phyloP scores from a whole-genome alignment of 1,284 basidiomycete genomes.

The Takashimella koratensis region DNA sequence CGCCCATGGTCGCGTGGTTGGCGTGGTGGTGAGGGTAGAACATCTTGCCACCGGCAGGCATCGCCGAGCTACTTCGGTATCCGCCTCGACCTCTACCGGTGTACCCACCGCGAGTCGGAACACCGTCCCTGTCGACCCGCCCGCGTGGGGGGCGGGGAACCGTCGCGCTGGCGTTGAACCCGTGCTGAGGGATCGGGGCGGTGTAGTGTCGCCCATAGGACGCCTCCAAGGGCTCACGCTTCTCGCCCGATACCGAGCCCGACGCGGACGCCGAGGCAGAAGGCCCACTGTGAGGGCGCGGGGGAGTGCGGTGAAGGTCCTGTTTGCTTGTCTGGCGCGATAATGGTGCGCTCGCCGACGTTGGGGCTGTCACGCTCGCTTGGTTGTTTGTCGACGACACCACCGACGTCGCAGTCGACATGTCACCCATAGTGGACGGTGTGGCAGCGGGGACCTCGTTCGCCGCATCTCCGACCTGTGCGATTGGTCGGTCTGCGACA shows the following conservation, averaged over 20 bases:
- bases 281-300: conserved; percentile 3
- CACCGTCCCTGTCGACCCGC: conserved; percentile 27
- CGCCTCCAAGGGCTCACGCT: conserved; percentile 2
- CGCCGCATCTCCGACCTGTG: too few species aligned
- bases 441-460: too few species aligned
- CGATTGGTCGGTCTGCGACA: too few species aligned
- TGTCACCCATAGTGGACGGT: too few species aligned
- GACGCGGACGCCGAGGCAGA: neutral
- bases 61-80: conserved; percentile 10
- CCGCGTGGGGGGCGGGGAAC: conserved; percentile 25
- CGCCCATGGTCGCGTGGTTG: too few species aligned
- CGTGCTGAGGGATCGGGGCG: conserved; percentile 25
- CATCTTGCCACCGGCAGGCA: neutral
- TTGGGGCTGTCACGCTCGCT: neutral
- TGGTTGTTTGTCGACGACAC: too few species aligned
- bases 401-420: neutral
- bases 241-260: conserved; percentile 10
- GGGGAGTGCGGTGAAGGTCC: neutral
- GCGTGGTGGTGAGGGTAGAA: neutral
- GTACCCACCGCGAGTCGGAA: conserved; percentile 27
- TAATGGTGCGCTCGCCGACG: conserved; percentile 15
- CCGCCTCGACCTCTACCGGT: conserved; percentile 8
- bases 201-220: conserved; percentile 11
- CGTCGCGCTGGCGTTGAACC: conserved; percentile 14
- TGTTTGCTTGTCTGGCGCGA: conserved; percentile 27